These are phyloP conservation scores for Coemansia sp. DNA, from an alignment of 192 early-diverging fungal species.

Conservation along the genomic window DNA sequence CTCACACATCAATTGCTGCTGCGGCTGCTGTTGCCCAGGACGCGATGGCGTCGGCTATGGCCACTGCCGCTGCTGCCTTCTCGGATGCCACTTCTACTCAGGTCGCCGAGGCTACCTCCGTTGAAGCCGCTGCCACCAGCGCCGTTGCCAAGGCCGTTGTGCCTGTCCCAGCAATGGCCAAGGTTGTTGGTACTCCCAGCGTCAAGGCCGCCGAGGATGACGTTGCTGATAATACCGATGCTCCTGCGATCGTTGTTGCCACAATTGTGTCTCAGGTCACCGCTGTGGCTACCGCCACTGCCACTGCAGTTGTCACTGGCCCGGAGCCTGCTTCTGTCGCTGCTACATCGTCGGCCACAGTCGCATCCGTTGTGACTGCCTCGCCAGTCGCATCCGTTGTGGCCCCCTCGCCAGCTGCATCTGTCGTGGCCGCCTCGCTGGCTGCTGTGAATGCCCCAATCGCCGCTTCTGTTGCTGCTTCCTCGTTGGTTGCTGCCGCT, in stretches of 20 bases:
- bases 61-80: conserved; percentile 16
- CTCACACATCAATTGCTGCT: conserved; percentile 16
- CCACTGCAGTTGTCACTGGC: not conserved
- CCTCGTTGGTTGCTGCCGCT: not conserved
- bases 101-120: not conserved
- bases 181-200: not conserved
- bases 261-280: not conserved
- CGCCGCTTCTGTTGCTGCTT: not conserved
- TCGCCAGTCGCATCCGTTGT: not conserved
- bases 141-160: not conserved
- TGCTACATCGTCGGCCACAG: not conserved
- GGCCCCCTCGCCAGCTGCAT: not conserved
- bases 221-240: conserved; percentile 11
- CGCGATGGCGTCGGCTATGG: conserved; percentile 19
- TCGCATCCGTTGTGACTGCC: not conserved
- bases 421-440: no score
- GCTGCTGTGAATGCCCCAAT: no score
- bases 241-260: not conserved
- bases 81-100: not conserved
- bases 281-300: not conserved
- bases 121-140: not conserved
- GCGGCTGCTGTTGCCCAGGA: conserved; percentile 20
- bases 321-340: not conserved
- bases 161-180: not conserved
- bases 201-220: conserved; percentile 14